A percentile compares a stretch with the other conserved stretches of the same genome.
These are phyloP conservation scores for Macrolepiota dolichaula DNA, from an alignment of 768 basidiomycete genomes.

Conservation along the genomic window DNA sequence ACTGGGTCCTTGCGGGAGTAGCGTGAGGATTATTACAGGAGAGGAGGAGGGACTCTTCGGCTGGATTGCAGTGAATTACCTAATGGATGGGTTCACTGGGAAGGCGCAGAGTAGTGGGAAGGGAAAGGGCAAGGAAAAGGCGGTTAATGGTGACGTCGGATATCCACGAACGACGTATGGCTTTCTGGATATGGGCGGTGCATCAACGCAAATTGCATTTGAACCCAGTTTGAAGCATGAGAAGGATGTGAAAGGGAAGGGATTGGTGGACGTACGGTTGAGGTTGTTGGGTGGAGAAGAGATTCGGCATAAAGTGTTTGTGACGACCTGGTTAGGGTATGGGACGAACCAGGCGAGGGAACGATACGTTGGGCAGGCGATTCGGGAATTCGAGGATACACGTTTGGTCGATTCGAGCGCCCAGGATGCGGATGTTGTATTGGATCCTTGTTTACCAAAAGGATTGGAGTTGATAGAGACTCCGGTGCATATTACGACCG, in stretches of 20 bases:
- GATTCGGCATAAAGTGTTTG: conserved; percentile 90
- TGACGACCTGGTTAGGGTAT: conserved; percentile 98
- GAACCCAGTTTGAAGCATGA: conserved; percentile 70
- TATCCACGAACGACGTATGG: conserved; percentile 77
- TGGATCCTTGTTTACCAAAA: conserved; percentile 90
- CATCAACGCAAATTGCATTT: conserved; percentile 98
- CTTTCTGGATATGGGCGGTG: conserved; percentile 99
- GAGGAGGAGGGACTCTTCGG: conserved; percentile 98
- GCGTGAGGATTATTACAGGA: conserved; percentile 91
- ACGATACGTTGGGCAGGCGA: conserved; percentile 74
- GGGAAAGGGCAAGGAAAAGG: conserved; percentile 12
- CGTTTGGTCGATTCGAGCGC: conserved; percentile 27
- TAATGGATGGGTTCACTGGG: conserved; percentile 90
- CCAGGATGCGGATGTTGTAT: conserved; percentile 38
- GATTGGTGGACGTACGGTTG: conserved; percentile 77
- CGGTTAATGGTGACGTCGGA: conserved; percentile 31
- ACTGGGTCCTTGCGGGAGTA: conserved; percentile 85
- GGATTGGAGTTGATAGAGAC: conserved; percentile 61
- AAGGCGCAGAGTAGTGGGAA: neutral
- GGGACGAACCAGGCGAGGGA: conserved; percentile 97
- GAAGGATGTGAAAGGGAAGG: conserved; percentile 54
- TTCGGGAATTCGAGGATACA: conserved; percentile 52
- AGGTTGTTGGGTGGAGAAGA: conserved; percentile 82
- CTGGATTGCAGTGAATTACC: conserved; percentile 98
- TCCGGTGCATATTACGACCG: conserved; percentile 40